Evolutionary conservation across 768 basidiomycete species (phyloP).

Genomic region (Suillus clintonianus): DNA sequence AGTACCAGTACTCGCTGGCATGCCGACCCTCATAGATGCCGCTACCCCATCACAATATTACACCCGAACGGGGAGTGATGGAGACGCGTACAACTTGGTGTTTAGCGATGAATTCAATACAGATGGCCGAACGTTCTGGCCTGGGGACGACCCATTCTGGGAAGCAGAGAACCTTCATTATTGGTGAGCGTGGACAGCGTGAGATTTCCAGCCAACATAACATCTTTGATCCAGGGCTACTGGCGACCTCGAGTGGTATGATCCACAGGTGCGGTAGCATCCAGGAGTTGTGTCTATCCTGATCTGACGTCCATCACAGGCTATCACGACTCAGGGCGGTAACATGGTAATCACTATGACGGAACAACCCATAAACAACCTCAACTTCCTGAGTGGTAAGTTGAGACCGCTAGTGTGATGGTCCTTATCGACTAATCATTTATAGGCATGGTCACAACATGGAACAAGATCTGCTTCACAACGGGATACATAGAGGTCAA

Average conservation of each 20-base stretch:
- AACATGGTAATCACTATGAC: constrained; percentile 81
- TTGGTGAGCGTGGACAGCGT: constrained; percentile 45
- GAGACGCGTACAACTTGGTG: constrained; percentile 75
- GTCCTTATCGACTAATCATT: constrained; percentile 7
- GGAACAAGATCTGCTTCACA: constrained; percentile 96
- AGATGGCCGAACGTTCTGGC: constrained; percentile 74
- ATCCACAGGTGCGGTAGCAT: constrained; percentile 53
- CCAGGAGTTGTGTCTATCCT: constrained; percentile 1
- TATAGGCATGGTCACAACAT: constrained; percentile 72
- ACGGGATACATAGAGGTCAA: constrained; percentile 87
- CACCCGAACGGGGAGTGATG: constrained; percentile 71
- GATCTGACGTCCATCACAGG: constrained; percentile 31
- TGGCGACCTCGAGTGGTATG: constrained; percentile 84
- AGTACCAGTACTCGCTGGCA: constrained; percentile 70
- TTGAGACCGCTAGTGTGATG: background rate
- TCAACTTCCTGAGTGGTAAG: constrained; percentile 83
- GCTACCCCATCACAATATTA: constrained; percentile 66
- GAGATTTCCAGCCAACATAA: background rate
- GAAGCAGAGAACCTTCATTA: constrained; percentile 88
- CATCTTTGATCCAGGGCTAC: constrained; percentile 46
- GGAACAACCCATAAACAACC: constrained; percentile 67
- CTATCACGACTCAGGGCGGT: constrained; percentile 74
- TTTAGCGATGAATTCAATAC: constrained; percentile 88
- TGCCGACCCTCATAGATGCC: constrained; percentile 72
- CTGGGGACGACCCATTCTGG: constrained; percentile 83